Base-by-base conservation (phyloP, 192 early-diverging fungal genomes). In the Gonapodya prolifera region DNA sequence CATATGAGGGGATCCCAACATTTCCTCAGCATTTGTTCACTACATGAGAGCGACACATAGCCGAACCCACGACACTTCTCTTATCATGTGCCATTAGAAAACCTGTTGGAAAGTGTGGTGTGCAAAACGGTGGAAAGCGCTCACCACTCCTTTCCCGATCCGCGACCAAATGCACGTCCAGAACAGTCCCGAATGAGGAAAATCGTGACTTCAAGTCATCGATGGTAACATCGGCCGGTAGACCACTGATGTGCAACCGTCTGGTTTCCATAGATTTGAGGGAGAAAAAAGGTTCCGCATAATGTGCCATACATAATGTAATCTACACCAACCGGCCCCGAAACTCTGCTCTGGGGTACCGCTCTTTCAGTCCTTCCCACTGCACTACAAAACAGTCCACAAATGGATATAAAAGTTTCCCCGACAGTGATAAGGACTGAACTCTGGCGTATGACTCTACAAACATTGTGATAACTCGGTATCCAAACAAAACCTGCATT, bases 401-500 rank as follows among this genome's bases (percentile, higher is more conserved):
- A 77, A 97, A 82, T 28, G 77, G 86, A 83, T 95, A 94, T 31
- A 95, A 70, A 18, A 99, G 80, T 82, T 85, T 90, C 2, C 95
- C 96, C 0, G 94, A 90, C 1, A 99, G 80, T n/a, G 96, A 98
- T n/a, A 97, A 80, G 0, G 85, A 84, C 2, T 83, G 75, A 0
- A 98, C 95, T 18, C 97, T 85, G 30, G 97, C 96, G 88, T 94
- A 92, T 2, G 94, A 94, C 83, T 99, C 96, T 0, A 99, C 83
- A 84, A 92, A 97, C 2, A 97, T 80, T 8, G 96, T 80, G 1
- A 85, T 85, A 1, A 89, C 89, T 28, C 76, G 75, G 71, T 87
- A 85, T 23, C 90, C 75, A 2, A 86, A 85, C 2, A 91, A 32
- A 13, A 91, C 75, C 83, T 89, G 45, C 81, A 28, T 69, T 1